Base-by-base conservation (phyloP, 2,329 filamentous ascomycete genomes). In the Fusarium sp. region DNA sequence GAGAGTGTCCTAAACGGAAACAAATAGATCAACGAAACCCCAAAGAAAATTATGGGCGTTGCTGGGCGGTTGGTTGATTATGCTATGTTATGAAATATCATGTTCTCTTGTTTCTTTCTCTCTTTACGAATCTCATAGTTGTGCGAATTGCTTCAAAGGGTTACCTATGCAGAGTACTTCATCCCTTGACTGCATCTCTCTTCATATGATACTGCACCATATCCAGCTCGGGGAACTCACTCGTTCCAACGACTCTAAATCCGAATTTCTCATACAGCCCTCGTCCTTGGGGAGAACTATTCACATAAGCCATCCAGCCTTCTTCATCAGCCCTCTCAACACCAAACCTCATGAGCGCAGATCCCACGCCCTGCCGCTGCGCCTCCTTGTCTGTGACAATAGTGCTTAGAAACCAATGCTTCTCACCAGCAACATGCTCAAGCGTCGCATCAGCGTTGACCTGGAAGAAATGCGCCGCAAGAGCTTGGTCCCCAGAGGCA, bases 401-500 rank as follows among this genome's bases (percentile, higher is more conserved):
- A 9, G 69, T 71, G 25, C 73, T 73, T 11, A 80, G 53, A 47
- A 74, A 77, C 72, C 78, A 77, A 42, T 69, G 63, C 6, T 53
- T 60, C 1, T 64, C 65, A 4, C 58, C 66, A 7, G 58, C 68
- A 56, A 77, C 70, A 35, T 75, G 41, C 10, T 67, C 53, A 7
- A 32, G 38, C 15, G 62, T 58, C 2, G 61, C 70, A 31, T 71
- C 65, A 35, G 53, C 54, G 22, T 73, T 75, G 6, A 60, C 61
- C 49, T 73, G 72, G 47, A 83, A 82, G 71, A 83, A 83, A 7
- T 68, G 44, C 9, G 73, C 69, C 1, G 77, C 80, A 10, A 79
- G 65, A 26, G 65, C 65, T 41, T 68, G 74, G 24, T 75, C 66
- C 11, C 70, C 69, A 5, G 52, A 45, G 9, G 64, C 48, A 7